phyloP scores from a whole-genome alignment of 2,329 filamentous ascomycete species.

The Neopestalotiopsis sp. region DNA sequence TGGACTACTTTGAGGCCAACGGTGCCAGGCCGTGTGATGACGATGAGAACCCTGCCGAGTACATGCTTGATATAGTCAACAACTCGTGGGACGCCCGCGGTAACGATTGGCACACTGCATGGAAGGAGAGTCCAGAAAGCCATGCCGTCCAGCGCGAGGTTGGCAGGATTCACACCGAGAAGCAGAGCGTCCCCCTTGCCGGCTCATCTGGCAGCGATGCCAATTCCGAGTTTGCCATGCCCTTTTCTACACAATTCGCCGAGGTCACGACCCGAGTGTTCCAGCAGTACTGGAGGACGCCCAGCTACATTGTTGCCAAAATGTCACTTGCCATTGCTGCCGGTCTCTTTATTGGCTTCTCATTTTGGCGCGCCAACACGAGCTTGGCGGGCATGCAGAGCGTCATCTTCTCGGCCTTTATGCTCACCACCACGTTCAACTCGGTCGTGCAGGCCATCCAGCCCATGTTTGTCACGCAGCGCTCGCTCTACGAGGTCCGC shows the following conservation, averaged over 20 bases:
- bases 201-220: conserved; percentile 25
- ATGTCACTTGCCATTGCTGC: conserved; percentile 54
- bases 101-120: conserved; percentile 38
- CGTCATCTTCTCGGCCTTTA: conserved; percentile 76
- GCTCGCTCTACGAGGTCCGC: conserved; percentile 76
- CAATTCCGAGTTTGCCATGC: conserved; percentile 77
- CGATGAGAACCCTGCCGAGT: conserved; percentile 68
- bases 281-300: conserved; percentile 84
- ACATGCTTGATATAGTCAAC: conserved; percentile 55
- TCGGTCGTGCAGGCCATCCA: conserved; percentile 74
- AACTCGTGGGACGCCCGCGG: conserved; percentile 52
- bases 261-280: conserved; percentile 73
- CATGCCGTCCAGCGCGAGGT: conserved; percentile 22
- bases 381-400: conserved; percentile 75
- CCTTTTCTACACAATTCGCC: conserved; percentile 68
- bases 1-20: conserved; percentile 63
- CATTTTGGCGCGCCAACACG: conserved; percentile 64
- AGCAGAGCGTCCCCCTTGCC: background rate
- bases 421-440: conserved; percentile 76
- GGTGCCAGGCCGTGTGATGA: conserved; percentile 56
- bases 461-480: conserved; percentile 77
- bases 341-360: conserved; percentile 74
- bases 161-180: conserved; percentile 15
- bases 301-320: conserved; percentile 79
- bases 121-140: conserved; percentile 59